Conservation (phyloP, 495 filamentous ascomycete species). For the Neohortaea acidophila region DNA sequence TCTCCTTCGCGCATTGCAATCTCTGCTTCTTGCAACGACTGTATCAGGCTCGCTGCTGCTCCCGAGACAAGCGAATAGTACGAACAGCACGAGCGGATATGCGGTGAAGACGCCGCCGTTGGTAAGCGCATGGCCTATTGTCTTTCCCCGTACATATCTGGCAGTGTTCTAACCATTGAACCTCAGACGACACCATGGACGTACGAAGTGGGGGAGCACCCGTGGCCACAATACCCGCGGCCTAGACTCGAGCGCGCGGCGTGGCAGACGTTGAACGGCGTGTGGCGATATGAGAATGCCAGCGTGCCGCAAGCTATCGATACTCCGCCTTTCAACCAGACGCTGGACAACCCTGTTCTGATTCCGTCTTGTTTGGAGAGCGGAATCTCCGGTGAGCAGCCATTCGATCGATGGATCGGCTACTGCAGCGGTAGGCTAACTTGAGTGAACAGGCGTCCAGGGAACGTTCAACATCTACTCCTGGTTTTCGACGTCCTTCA, state of each 20-base stretch:
- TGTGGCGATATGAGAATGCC: slow-evolving; percentile 48
- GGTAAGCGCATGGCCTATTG: no score
- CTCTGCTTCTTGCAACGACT: background rate
- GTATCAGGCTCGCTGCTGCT: background rate
- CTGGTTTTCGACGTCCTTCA: slow-evolving; percentile 46
- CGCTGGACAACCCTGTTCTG: slow-evolving; percentile 36
- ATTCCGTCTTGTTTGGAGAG: slow-evolving; percentile 53
- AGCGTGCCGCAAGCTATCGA: slow-evolving; percentile 26
- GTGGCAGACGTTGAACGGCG: slow-evolving; percentile 50
- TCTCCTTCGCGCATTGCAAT: no score
- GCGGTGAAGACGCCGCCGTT: slow-evolving; percentile 30
- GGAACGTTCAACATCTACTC: slow-evolving; percentile 34
- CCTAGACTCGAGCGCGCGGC: slow-evolving; percentile 41
- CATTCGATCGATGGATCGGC: background rate
- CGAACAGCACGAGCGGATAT: no score
- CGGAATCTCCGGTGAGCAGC: slow-evolving; percentile 32
- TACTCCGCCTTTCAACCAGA: slow-evolving; percentile 30
- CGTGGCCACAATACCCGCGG: slow-evolving; percentile 54
- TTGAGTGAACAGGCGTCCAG: slow-evolving; percentile 35
- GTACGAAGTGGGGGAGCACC: slow-evolving; percentile 41
- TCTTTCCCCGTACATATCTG: no score
- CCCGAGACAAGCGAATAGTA: slow-evolving; percentile 9
- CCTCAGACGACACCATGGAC: slow-evolving; percentile 54
- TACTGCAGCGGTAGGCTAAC: background rate
- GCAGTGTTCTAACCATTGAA: no score